phyloP scores from a whole-genome alignment of 257 asterid genomes.

The Asclepias syriaca region DNA sequence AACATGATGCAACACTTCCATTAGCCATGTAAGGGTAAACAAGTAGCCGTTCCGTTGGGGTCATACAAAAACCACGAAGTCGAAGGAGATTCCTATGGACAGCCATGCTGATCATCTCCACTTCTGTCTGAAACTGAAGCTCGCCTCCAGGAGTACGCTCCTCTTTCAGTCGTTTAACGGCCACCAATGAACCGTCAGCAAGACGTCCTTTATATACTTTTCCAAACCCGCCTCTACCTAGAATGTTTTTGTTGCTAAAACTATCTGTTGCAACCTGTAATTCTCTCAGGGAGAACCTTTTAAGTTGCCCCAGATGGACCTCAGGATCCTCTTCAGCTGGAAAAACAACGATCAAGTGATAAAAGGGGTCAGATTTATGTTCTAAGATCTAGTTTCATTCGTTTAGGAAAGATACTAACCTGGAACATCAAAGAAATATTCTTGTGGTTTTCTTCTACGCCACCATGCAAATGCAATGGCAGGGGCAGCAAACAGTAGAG shows the following conservation, averaged over 20 bases:
- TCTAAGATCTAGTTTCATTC: neutral
- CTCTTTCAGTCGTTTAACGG: constrained; percentile 49
- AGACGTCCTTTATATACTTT: constrained; percentile 52
- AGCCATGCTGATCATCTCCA: constrained; percentile 58
- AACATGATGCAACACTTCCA: constrained; percentile 56
- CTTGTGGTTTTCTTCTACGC: constrained; percentile 48
- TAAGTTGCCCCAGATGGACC: constrained; percentile 51
- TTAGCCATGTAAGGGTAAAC: constrained; percentile 57
- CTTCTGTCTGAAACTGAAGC: constrained; percentile 55
- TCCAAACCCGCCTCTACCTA: constrained; percentile 56
- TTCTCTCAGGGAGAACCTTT: constrained; percentile 46
- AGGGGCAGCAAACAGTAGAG: constrained; percentile 51
- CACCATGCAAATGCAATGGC: constrained; percentile 58
- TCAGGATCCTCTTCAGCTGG: constrained; percentile 56
- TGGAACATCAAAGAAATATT: constrained; percentile 51
- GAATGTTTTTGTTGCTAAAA: constrained; percentile 47
- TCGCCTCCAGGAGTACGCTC: constrained; percentile 62
- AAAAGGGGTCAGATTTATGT: neutral
- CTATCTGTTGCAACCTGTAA: constrained; percentile 53
- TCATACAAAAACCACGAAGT: constrained; percentile 51
- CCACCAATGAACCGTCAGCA: constrained; percentile 50
- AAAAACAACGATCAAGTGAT: constrained; percentile 12
- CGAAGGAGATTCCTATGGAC: constrained; percentile 52
- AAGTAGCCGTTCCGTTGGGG: constrained; percentile 49
- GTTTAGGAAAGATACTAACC: constrained; percentile 22